A percentile compares a stretch with the other conserved stretches of the same genome.
Evolutionary conservation across 1,284 basidiomycete species (phyloP).

Genomic region (Tranzscheliella williamsii): DNA sequence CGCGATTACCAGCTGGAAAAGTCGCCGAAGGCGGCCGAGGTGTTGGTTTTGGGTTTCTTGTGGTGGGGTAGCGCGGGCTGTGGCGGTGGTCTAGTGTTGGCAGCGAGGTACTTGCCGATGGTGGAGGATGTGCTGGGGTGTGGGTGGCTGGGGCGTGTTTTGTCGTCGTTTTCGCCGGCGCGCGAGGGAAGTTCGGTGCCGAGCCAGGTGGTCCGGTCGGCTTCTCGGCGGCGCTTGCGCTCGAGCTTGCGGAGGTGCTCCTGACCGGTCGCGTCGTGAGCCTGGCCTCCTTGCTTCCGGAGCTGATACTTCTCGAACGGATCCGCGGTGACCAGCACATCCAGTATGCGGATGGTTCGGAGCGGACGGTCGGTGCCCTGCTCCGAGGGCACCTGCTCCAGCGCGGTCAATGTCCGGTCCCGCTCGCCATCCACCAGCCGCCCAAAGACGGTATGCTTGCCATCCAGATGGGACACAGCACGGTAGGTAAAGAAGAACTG

Average conservation of each 20-base stretch:
- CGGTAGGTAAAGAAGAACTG: slow-evolving; percentile 56
- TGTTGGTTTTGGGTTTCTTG: slow-evolving; percentile 10
- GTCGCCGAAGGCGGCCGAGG: slow-evolving; percentile 42
- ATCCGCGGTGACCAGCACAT: slow-evolving; percentile 46
- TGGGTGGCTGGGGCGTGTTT: not conserved
- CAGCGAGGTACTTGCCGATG: slow-evolving; percentile 30
- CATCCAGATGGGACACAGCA: slow-evolving; percentile 69
- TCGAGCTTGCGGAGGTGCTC: slow-evolving; percentile 36
- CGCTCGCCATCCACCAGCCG: slow-evolving; percentile 88
- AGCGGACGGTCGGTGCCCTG: slow-evolving; percentile 82
- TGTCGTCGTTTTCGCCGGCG: not conserved
- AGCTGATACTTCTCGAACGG: slow-evolving; percentile 51
- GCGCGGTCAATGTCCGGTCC: slow-evolving; percentile 70
- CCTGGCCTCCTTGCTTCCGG: slow-evolving; percentile 13
- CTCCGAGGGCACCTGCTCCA: slow-evolving; percentile 80
- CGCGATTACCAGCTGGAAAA: slow-evolving; percentile 52
- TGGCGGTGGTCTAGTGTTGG: not conserved
- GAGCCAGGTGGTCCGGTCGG: slow-evolving; percentile 57
- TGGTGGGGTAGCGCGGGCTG: not conserved
- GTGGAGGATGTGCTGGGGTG: too few relatives aligned
- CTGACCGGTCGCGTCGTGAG: slow-evolving; percentile 37
- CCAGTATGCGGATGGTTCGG: slow-evolving; percentile 71
- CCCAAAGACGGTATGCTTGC: slow-evolving; percentile 95
- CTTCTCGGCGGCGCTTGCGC: slow-evolving; percentile 49
- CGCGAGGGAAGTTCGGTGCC: slow-evolving; percentile 17